Evolutionary conservation across 78 protist species (phyloP).

Genomic region (Tieghemostelium lacteum): DNA sequence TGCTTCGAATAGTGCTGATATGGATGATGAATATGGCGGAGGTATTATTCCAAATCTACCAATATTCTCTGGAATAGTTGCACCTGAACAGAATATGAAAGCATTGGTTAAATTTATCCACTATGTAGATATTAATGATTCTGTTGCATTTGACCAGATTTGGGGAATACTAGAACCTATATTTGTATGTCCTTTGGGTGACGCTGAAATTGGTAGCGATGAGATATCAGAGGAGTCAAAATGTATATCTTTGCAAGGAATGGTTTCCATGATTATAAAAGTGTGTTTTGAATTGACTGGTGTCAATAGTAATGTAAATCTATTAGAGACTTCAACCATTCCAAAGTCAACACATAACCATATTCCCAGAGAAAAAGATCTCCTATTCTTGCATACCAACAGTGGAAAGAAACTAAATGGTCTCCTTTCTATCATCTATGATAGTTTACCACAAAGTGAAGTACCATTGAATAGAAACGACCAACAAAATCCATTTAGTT

Average conservation of each 20-base stretch:
- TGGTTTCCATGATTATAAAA: slow-evolving; percentile 33
- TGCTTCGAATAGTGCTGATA: slow-evolving; percentile 3
- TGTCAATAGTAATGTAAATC: slow-evolving; percentile 24
- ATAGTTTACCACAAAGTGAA: slow-evolving; percentile 57
- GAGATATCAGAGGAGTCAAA: slow-evolving; percentile 71
- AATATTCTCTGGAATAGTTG: slow-evolving; percentile 12
- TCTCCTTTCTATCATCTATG: slow-evolving; percentile 33
- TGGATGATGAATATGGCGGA: slow-evolving; percentile 62
- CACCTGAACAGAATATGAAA: slow-evolving; percentile 61
- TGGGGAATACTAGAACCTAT: slow-evolving; percentile 73
- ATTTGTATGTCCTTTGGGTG: slow-evolving; percentile 51
- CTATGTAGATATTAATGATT: slow-evolving; percentile 39
- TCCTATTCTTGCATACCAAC: slow-evolving; percentile 27
- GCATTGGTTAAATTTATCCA: slow-evolving; percentile 32
- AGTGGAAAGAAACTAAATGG: slow-evolving; percentile 45
- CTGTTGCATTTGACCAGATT: slow-evolving; percentile 12
- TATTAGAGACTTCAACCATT: slow-evolving; percentile 47
- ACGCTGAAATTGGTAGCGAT: slow-evolving; percentile 61
- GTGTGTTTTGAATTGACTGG: slow-evolving; percentile 46
- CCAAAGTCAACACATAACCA: slow-evolving; percentile 49
- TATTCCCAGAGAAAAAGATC: slow-evolving; percentile 67
- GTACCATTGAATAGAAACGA: slow-evolving; percentile 10
- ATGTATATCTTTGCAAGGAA: slow-evolving; percentile 38
- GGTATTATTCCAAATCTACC: slow-evolving; percentile 76
- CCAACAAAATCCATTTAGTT: too few relatives aligned